Evolutionary conservation across 139 green algal species (phyloP).

Genomic region (Tetraselmis striata): DNA sequence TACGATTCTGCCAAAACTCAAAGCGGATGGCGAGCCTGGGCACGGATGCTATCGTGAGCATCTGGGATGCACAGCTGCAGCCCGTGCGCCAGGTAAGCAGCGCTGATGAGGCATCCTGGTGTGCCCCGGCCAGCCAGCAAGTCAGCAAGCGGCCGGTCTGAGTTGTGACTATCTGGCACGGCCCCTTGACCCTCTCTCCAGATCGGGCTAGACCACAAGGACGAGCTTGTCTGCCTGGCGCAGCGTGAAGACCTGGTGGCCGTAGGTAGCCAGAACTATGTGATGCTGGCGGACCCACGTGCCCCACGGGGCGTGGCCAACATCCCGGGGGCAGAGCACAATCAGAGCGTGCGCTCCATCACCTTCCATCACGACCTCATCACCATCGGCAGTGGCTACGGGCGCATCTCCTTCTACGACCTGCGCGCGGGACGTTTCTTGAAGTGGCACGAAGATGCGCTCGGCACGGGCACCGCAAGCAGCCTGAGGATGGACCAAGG

Average conservation of each 20-base stretch:
- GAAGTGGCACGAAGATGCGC: no score
- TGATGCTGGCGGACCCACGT: conserved; percentile 43
- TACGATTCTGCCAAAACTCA: conserved; percentile 18
- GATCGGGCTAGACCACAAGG: conserved; percentile 19
- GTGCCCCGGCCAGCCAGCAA: not conserved
- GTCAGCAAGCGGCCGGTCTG: not conserved
- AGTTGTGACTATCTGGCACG: not conserved
- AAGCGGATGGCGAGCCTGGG: conserved; percentile 23
- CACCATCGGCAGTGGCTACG: conserved; percentile 41
- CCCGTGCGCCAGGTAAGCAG: not conserved
- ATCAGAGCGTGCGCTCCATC: conserved; percentile 48
- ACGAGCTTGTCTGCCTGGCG: conserved; percentile 52
- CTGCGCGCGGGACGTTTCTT: conserved; percentile 24
- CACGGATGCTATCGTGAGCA: conserved; percentile 18
- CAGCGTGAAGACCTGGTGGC: conserved; percentile 29
- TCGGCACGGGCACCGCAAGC: not conserved
- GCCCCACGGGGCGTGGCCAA: not conserved
- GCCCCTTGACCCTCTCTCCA: not conserved
- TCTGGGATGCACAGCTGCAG: conserved; percentile 17
- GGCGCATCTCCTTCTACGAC: conserved; percentile 51
- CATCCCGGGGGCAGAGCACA: not conserved
- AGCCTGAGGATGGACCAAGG: not conserved
- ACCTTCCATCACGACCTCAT: conserved; percentile 44
- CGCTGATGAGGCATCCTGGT: not conserved
- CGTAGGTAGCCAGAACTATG: conserved; percentile 34